Evolutionary conservation across 129 eudicot genomes (phyloP), one percentile per base, ranked within the genome.

Genomic region (Flaveria trinervia): DNA sequence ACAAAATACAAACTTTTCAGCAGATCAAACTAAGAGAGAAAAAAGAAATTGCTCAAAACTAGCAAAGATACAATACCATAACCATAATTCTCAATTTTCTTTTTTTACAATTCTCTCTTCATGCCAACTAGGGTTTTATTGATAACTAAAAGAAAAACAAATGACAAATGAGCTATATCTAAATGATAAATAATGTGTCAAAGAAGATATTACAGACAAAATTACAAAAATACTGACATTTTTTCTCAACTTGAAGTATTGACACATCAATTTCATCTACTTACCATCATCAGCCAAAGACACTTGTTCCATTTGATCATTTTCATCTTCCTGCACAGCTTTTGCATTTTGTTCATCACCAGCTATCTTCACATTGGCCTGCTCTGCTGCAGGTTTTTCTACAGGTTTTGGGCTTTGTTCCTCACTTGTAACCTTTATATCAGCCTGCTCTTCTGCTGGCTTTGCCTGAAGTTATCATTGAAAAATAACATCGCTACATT

Each of bases 361-460:
- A 44, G 26, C 56, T 13, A 77, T 26, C 71, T 84, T 82, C 44
- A 13, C 77, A 36, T 71, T 81, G n/a, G 39, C 59, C 25, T 73
- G 46, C 77, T 89, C 95, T 48, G 78, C 87, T 18, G 67, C 51
- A 9, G 82, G 70, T 52, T 71, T 73, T 75, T 45, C 49, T 68
- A 62, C 71, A 44, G 64, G 43, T 12, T 41, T 78, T 59, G 84
- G 66, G 71, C 41, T 84, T 18, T 69, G 80, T 60, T 67, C 88
- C 36, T 85, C 88, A 71, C 68, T 81, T 20, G 33, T 65, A 28
- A 73, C 45, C 72, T 80, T 85, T 25, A 26, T 78, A 39, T 79
- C 83, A 30, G 64, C 17, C 9, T 80, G 65, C 68, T 90, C 96
- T 65, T 85, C 92, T 9, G 75, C 68, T 28, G 83, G 75, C 73